phyloP scores from a whole-genome alignment of 148 eudicot species.

The Pharnaceum exiguum region DNA sequence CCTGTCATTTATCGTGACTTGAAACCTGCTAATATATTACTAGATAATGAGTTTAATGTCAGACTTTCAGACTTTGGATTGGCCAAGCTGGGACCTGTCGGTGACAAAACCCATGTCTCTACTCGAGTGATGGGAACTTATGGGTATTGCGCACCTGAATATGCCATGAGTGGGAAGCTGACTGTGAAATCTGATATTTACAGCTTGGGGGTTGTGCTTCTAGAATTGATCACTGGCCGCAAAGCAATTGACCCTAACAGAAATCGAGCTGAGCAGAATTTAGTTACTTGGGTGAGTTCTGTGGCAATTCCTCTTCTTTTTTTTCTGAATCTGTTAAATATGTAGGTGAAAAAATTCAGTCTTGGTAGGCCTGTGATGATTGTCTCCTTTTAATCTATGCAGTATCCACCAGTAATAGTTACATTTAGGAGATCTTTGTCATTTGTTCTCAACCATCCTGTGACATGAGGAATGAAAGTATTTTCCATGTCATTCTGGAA shows the following conservation, averaged over 20 bases:
- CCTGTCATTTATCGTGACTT: conserved; percentile 70
- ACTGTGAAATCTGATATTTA: conserved; percentile 62
- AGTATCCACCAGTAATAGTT: background rate
- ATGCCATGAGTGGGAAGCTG: conserved; percentile 69
- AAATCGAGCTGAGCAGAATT: conserved; percentile 41
- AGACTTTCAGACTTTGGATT: conserved; percentile 79
- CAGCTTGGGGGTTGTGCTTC: conserved; percentile 67
- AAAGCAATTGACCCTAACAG: conserved; percentile 48
- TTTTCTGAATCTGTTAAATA: no score
- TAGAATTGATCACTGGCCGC: conserved; percentile 69
- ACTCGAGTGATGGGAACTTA: conserved; percentile 79
- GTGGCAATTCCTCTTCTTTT: no score
- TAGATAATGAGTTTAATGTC: conserved; percentile 57
- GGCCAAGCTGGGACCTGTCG: conserved; percentile 78
- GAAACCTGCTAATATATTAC: conserved; percentile 67
- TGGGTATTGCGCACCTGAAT: conserved; percentile 84
- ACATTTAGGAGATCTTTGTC: background rate
- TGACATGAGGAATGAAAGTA: background rate
- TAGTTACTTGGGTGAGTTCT: conserved; percentile 58
- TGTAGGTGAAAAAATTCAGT: no score
- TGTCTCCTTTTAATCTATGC: background rate
- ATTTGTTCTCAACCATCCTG: background rate
- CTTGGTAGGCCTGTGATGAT: no score
- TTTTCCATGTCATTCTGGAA: no score
- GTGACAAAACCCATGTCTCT: conserved; percentile 76